phyloP scores from a whole-genome alignment of 1,284 basidiomycete genomes.

The Papiliotrema terrestris region DNA sequence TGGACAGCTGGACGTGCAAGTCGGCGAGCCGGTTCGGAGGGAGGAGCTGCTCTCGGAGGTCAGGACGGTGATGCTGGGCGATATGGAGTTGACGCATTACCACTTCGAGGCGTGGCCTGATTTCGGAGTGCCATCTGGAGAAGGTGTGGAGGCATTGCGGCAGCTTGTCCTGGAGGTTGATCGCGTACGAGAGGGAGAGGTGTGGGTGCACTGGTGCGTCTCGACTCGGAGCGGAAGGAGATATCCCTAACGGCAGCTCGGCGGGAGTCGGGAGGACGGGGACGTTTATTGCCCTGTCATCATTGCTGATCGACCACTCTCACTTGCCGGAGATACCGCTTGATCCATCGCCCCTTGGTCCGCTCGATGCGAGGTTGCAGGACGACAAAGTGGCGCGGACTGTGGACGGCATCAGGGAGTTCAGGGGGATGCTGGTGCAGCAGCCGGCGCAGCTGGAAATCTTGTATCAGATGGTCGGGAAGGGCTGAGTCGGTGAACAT shows the following conservation, averaged over 20 bases:
- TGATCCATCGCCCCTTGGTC: conserved; percentile 19
- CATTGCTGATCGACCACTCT: conserved; percentile 16
- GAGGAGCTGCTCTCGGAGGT: conserved; percentile 5
- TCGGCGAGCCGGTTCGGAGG: conserved; percentile 6
- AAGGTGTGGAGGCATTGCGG: conserved; percentile 22
- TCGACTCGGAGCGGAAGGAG: neutral
- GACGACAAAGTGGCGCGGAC: conserved; percentile 26
- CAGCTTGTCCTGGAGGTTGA: conserved; percentile 24
- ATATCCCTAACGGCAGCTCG: conserved; percentile 27
- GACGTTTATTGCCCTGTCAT: conserved; percentile 40
- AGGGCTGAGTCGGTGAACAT: no score
- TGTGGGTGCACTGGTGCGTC: conserved; percentile 47
- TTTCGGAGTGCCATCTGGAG: conserved; percentile 38
- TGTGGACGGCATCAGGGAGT: conserved; percentile 39
- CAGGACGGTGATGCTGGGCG: conserved; percentile 2
- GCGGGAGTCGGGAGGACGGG: conserved; percentile 45
- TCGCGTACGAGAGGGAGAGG: conserved; percentile 27
- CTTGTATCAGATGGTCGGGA: conserved; percentile 21
- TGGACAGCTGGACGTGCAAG: neutral
- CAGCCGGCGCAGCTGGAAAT: conserved; percentile 32
- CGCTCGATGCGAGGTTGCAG: conserved; percentile 3
- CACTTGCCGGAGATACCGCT: neutral
- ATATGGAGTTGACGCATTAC: conserved; percentile 33
- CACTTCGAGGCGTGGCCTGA: conserved; percentile 44
- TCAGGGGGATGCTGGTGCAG: conserved; percentile 36